Evolutionary conservation across 805 yeast genomes (phyloP).

Genomic region (Wickerhamiella bombiphila): DNA sequence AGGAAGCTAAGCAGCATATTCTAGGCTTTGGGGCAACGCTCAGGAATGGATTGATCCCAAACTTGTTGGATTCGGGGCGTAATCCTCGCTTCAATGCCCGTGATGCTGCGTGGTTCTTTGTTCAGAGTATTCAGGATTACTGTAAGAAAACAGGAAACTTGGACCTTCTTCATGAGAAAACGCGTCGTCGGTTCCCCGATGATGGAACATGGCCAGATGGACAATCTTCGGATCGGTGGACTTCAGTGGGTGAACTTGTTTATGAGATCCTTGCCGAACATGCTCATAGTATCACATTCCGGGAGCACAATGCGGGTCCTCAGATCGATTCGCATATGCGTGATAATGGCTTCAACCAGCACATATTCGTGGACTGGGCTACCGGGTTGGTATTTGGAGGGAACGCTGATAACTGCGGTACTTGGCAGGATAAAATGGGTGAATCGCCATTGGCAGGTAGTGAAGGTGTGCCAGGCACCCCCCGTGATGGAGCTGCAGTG

Average conservation of each 20-base stretch:
- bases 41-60: slow-evolving; percentile 92
- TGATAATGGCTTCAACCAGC: slow-evolving; percentile 81
- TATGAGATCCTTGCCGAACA: slow-evolving; percentile 78
- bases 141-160: slow-evolving; percentile 45
- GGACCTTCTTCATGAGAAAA: slow-evolving; percentile 50
- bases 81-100: slow-evolving; percentile 93
- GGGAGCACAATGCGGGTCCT: slow-evolving; percentile 94
- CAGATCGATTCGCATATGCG: slow-evolving; percentile 81
- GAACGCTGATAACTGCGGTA: slow-evolving; percentile 84
- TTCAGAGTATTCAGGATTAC: slow-evolving; percentile 81
- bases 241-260: slow-evolving; percentile 59
- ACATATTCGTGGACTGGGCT: slow-evolving; percentile 68
- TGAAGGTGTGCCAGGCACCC: slow-evolving; percentile 93
- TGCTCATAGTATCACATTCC: slow-evolving; percentile 70
- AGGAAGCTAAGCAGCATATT: slow-evolving; percentile 69
- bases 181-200: slow-evolving; percentile 72
- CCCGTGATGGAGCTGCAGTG: slow-evolving; percentile 92
- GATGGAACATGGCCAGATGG: slow-evolving; percentile 67
- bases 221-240: slow-evolving; percentile 60
- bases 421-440: slow-evolving; percentile 99
- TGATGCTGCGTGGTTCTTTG: slow-evolving; percentile 93
- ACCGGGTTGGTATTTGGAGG: slow-evolving; percentile 88
- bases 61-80: slow-evolving; percentile 78
- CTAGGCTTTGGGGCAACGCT: slow-evolving; percentile 77
- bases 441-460: slow-evolving; percentile 72